Percentiles rank a stretch among this genome's conserved stretches.
These are phyloP conservation scores for Pythium volutum DNA, from an alignment of 352 stramenopile species.

Conservation along the genomic window DNA sequence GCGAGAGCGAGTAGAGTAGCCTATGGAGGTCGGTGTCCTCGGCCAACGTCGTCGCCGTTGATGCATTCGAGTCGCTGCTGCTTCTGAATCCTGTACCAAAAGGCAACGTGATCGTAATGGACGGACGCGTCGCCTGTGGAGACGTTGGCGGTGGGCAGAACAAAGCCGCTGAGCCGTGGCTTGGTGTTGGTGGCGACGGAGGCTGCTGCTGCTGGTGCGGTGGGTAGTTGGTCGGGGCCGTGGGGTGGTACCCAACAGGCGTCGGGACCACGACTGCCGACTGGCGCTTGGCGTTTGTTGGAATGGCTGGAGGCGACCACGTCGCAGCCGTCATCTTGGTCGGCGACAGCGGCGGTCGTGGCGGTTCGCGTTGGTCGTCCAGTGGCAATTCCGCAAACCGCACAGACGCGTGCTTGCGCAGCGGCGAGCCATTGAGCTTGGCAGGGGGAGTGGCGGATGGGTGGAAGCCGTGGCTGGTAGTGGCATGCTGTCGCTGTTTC, in stretches of 20 bases:
- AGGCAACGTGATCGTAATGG: slow-evolving; percentile 38
- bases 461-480: slow-evolving; percentile 3
- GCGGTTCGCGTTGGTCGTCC: slow-evolving; percentile 24
- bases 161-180: neutral
- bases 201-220: neutral
- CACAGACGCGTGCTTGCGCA: slow-evolving; percentile 13
- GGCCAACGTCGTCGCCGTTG: slow-evolving; percentile 28
- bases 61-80: slow-evolving; percentile 42
- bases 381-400: slow-evolving; percentile 37
- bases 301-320: neutral
- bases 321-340: neutral
- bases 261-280: slow-evolving; percentile 7
- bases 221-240: neutral
- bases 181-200: neutral
- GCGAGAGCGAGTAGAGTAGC: slow-evolving; percentile 54
- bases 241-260: neutral
- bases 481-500: slow-evolving; percentile 4
- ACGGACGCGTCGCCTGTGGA: slow-evolving; percentile 8
- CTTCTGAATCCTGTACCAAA: slow-evolving; percentile 41
- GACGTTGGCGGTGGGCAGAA: neutral
- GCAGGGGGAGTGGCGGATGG: neutral
- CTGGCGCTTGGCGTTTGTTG: slow-evolving; percentile 11
- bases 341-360: neutral
- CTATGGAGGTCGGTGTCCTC: slow-evolving; percentile 52
- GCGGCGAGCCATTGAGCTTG: neutral